Percentiles rank a stretch among this genome's conserved stretches.
Conservation (phyloP, 2,329 filamentous ascomycete genomes). For the Epichloe scottii region DNA sequence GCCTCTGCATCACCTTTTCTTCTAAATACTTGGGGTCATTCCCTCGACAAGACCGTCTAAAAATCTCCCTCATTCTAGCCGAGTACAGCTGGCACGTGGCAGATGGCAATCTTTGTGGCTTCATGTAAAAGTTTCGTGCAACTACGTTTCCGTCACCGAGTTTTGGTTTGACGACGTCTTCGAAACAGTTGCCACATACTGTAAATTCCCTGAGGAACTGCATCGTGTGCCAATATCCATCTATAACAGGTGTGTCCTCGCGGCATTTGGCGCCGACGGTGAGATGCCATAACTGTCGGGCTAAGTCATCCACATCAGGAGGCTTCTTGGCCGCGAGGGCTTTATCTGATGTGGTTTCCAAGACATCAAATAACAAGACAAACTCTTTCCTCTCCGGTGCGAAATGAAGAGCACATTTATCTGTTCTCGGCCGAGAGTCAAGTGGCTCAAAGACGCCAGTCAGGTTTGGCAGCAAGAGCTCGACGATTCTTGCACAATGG, state of each 20-base stretch:
- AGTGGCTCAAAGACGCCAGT: constrained; percentile 50
- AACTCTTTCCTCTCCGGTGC: constrained; percentile 39
- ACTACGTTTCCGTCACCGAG: constrained; percentile 40
- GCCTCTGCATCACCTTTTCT: constrained; percentile 42
- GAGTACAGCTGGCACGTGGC: constrained; percentile 72
- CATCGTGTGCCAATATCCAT: constrained; percentile 66
- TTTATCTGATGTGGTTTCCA: constrained; percentile 44
- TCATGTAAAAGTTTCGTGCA: constrained; percentile 52
- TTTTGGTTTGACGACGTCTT: constrained; percentile 63
- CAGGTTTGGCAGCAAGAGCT: constrained; percentile 61
- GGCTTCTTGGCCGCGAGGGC: constrained; percentile 31
- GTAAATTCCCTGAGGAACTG: constrained; percentile 64
- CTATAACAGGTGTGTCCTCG: constrained; percentile 47
- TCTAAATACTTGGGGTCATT: constrained; percentile 56
- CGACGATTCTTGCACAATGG: constrained; percentile 59
- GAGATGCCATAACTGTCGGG: constrained; percentile 49
- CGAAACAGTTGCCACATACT: constrained; percentile 79
- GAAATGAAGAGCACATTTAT: constrained; percentile 58
- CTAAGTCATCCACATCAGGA: constrained; percentile 48
- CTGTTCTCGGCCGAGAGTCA: constrained; percentile 33
- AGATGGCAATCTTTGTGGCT: constrained; percentile 40
- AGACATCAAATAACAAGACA: constrained; percentile 44
- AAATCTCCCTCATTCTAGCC: constrained; percentile 62
- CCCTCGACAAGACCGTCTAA: constrained; percentile 50
- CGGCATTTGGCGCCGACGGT: constrained; percentile 49